Evolutionary conservation across 1,284 basidiomycete species (phyloP).

Genomic region (Bjerkandera adusta): DNA sequence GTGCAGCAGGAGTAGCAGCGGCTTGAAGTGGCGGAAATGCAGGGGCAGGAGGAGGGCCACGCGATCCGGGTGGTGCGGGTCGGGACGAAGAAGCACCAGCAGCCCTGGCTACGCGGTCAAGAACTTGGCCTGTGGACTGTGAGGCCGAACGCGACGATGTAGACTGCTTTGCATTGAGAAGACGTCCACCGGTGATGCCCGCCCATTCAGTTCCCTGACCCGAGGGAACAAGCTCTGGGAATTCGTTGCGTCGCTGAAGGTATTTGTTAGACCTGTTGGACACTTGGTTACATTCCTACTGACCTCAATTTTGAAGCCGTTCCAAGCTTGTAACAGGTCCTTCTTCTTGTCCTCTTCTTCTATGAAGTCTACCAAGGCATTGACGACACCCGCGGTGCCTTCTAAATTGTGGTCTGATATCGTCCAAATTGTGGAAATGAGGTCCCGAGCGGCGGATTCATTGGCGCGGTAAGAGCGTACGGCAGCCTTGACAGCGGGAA

Average conservation of each 20-base stretch:
- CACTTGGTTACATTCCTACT: background rate
- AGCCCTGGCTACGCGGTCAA: conserved; percentile 86
- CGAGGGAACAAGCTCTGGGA: conserved; percentile 73
- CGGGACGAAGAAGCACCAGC: conserved; percentile 56
- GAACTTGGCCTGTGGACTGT: conserved; percentile 67
- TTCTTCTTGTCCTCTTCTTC: conserved; percentile 84
- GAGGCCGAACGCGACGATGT: conserved; percentile 57
- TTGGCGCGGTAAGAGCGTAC: conserved; percentile 77
- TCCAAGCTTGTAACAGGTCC: conserved; percentile 77
- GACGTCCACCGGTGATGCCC: conserved; percentile 75
- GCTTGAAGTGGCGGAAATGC: conserved; percentile 46
- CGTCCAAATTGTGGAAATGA: conserved; percentile 86
- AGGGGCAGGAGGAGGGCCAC: conserved; percentile 31
- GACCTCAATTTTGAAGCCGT: conserved; percentile 82
- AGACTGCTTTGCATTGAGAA: conserved; percentile 81
- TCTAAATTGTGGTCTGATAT: conserved; percentile 81
- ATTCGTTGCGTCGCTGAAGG: conserved; percentile 74
- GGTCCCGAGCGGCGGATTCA: conserved; percentile 81
- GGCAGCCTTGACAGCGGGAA: conserved; percentile 78
- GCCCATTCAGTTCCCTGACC: conserved; percentile 67
- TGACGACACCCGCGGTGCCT: conserved; percentile 74
- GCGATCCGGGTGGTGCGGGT: conserved; percentile 24
- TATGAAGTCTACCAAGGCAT: conserved; percentile 77
- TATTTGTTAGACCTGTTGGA: background rate
- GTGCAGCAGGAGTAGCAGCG: conserved; percentile 27